Conservation (phyloP, 495 filamentous ascomycete genomes). For the Podospora pseudopauciseta region DNA sequence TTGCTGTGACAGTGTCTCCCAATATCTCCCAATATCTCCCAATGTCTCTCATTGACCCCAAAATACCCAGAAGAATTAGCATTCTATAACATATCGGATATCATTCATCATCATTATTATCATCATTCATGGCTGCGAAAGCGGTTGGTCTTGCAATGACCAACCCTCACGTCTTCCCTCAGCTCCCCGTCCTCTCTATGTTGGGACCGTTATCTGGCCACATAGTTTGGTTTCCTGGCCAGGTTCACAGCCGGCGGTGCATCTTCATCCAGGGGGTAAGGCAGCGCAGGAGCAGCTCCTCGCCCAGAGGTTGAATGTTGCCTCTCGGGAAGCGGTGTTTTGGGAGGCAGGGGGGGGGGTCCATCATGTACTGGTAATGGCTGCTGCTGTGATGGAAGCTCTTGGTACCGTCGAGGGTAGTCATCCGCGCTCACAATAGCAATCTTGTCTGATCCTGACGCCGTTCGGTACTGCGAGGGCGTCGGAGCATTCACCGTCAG, state of each 20-base stretch:
- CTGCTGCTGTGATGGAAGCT: conserved; percentile 44
- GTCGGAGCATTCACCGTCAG: conserved; percentile 51
- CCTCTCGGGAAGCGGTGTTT: conserved; percentile 67
- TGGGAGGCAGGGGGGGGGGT: conserved; percentile 79
- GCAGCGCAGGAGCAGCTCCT: conserved; percentile 34
- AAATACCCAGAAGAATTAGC: background rate
- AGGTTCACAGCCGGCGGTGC: conserved; percentile 78
- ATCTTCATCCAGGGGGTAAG: conserved; percentile 80
- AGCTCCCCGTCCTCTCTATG: background rate
- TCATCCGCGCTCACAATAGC: conserved; percentile 57
- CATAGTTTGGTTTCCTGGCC: conserved; percentile 79
- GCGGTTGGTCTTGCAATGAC: background rate
- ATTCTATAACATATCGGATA: background rate
- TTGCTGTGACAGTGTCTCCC: no score
- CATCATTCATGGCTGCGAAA: background rate
- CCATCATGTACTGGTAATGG: conserved; percentile 41
- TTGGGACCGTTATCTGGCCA: conserved; percentile 42
- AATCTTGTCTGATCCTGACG: conserved; percentile 57
- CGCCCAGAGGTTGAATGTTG: conserved; percentile 9
- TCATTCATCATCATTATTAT: conserved; percentile 3
- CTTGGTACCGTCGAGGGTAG: conserved; percentile 47
- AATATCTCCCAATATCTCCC: no score
- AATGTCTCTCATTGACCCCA: no score
- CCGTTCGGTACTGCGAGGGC: conserved; percentile 48
- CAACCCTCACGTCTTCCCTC: background rate